Base-by-base conservation (phyloP, 148 eudicot species). In the Arbutus unedo region DNA sequence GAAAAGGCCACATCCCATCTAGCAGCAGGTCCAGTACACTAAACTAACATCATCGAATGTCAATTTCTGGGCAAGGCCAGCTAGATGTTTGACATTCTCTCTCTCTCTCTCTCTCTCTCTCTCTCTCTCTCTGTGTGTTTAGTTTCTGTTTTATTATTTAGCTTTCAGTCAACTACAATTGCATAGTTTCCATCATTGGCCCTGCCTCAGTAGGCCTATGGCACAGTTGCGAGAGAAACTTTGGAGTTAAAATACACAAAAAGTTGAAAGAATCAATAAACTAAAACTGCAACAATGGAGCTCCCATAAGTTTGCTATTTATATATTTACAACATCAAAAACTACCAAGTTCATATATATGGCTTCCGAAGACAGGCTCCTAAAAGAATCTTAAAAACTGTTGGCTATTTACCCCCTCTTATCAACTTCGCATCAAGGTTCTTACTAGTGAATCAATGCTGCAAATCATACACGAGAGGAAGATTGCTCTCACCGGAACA, bases 351-450 rank as follows among this genome's bases (percentile, higher is more conserved):
- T 9, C 70, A 64, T 62, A 79, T 79, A 43, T 41, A 78, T 31
- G 38, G 38, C 50, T 19, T 55, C 51, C n/a, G 48, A 5, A 47
- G 14, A 25, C 4, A 19, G 2, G 25, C 18, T 53, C 18, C 76
- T 68, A 68, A 81, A 81, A 68, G 76, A 81, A 81, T 81, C 64
- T 51, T 70, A 55, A 18, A 21, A 66, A 81, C 41, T 41, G 57
- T 73, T 16, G 68, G 60, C 80, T 82, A 84, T 87, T 78, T 82
- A 87, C 89, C 84, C 81, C 59, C 75, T 68, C 59, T 16, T 81
- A 66, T 86, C 76, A 62, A 83, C 56, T 56, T 64, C n/a, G 48
- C 64, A 80, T 43, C 80, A 19, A 67, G 43, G 83, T 77, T 77
- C 80, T 64, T 79, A 53, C 38, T 76, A 78, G 74, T 78, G 43